Evolutionary conservation across 495 filamentous ascomycete species (phyloP).

Genomic region (Aspergillus ellipticus): DNA sequence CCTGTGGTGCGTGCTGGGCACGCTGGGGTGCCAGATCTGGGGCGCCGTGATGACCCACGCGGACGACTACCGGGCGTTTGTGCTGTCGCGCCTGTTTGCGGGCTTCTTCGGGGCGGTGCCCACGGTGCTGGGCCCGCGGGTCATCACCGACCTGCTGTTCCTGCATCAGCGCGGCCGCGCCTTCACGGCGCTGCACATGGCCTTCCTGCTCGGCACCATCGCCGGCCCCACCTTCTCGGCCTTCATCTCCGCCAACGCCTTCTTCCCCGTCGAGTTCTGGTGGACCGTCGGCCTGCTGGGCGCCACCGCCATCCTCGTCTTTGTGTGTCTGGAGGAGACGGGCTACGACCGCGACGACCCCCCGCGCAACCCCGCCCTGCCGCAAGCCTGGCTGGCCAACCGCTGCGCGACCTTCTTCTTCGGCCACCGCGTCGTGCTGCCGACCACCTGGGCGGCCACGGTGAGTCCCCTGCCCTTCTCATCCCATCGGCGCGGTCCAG

Average conservation of each 20-base stretch:
- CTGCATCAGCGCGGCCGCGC: slow-evolving; percentile 44
- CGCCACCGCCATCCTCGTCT: slow-evolving; percentile 37
- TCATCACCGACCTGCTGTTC: slow-evolving; percentile 44
- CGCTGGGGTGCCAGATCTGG: slow-evolving; percentile 38
- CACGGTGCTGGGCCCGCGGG: slow-evolving; percentile 34
- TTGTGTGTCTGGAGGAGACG: slow-evolving; percentile 47
- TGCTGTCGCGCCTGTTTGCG: slow-evolving; percentile 40
- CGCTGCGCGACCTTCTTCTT: slow-evolving; percentile 44
- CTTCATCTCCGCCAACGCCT: slow-evolving; percentile 38
- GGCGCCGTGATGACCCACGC: slow-evolving; percentile 37
- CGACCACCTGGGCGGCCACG: not conserved
- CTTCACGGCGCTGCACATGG: slow-evolving; percentile 41
- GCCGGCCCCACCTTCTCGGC: slow-evolving; percentile 43
- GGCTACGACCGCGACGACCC: slow-evolving; percentile 22
- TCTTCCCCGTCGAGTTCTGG: slow-evolving; percentile 49
- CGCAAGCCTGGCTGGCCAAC: slow-evolving; percentile 30
- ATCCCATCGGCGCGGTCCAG: too few relatives aligned
- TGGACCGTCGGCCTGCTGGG: slow-evolving; percentile 45
- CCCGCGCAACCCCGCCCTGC: slow-evolving; percentile 17
- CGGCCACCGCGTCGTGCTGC: slow-evolving; percentile 17
- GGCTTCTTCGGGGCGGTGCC: slow-evolving; percentile 41
- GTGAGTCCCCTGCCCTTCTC: not conserved
- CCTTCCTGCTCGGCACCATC: slow-evolving; percentile 38
- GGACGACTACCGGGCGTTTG: slow-evolving; percentile 39
- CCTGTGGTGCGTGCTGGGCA: slow-evolving; percentile 41